phyloP scores from a whole-genome alignment of 2,329 filamentous ascomycete genomes.

The Falciphora oryzae region DNA sequence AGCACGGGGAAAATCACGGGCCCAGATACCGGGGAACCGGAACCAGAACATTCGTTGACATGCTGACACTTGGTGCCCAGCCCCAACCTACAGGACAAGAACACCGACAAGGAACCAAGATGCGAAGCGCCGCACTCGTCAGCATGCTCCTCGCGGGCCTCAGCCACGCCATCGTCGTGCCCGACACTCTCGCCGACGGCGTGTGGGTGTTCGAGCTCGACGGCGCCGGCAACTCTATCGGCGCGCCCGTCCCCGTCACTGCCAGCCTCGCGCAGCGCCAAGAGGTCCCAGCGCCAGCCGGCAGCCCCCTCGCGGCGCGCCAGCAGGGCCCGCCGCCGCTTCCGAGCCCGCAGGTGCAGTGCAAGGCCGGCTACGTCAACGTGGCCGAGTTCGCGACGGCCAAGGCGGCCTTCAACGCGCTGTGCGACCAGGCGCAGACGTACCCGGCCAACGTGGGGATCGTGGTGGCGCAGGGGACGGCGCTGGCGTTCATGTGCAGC shows the following conservation, averaged over 20 bases:
- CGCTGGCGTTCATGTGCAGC: conserved; percentile 3
- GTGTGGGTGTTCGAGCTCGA: not conserved
- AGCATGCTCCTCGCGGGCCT: not conserved
- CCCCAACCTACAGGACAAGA: not conserved
- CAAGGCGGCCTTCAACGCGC: not conserved
- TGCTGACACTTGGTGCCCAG: no score
- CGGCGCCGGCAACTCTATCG: not conserved
- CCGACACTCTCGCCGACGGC: not conserved
- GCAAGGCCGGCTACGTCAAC: not conserved
- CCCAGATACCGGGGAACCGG: no score
- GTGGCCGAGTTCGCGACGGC: not conserved
- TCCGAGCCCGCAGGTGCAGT: not conserved
- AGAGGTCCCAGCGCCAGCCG: not conserved
- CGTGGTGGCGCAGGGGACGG: not conserved
- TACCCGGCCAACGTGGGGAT: conserved; percentile 2
- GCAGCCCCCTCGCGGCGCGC: not conserved
- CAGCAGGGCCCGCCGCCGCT: not conserved
- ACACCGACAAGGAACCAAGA: not conserved
- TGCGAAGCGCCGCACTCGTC: not conserved
- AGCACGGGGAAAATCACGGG: no score
- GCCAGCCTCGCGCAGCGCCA: not conserved
- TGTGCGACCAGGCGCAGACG: conserved; percentile 3
- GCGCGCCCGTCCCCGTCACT: not conserved
- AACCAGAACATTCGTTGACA: no score
- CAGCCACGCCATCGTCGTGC: not conserved